Percentiles rank a stretch among this genome's conserved stretches.
Conservation (phyloP, 1,284 basidiomycete genomes). For the Fomitopsis betulina region DNA sequence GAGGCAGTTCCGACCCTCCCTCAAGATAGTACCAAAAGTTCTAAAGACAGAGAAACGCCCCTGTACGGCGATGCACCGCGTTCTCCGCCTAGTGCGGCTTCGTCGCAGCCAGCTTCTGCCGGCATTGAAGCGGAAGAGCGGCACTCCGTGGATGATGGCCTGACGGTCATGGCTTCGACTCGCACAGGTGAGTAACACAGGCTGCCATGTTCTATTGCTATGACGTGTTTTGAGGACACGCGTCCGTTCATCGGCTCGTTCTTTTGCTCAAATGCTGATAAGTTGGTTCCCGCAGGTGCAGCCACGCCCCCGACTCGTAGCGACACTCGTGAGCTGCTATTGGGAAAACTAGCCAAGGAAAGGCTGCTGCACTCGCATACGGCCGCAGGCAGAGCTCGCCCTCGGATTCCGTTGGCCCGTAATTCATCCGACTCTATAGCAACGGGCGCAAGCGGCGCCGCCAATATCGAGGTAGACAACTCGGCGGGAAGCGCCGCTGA, state of each 20-base stretch:
- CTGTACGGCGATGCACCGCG: background rate
- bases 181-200: background rate
- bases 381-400: background rate
- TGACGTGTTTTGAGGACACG: background rate
- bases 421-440: constrained; percentile 13
- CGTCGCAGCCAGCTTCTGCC: background rate
- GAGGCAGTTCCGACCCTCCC: background rate
- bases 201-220: background rate
- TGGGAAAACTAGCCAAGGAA: constrained; percentile 43
- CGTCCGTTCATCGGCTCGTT: background rate
- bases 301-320: background rate
- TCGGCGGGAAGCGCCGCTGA: constrained; percentile 16
- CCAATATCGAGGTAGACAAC: background rate
- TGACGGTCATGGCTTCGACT: background rate
- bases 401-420: background rate
- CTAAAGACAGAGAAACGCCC: background rate
- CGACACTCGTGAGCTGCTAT: constrained; percentile 32
- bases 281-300: background rate
- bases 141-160: background rate
- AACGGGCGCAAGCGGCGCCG: background rate
- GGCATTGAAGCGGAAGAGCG: background rate
- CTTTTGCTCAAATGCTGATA: background rate
- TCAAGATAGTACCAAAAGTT: background rate
- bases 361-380: constrained; percentile 21
- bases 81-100: background rate